Evolutionary conservation across 2,329 filamentous ascomycete genomes (phyloP).

Genomic region (Penicillium sp.): DNA sequence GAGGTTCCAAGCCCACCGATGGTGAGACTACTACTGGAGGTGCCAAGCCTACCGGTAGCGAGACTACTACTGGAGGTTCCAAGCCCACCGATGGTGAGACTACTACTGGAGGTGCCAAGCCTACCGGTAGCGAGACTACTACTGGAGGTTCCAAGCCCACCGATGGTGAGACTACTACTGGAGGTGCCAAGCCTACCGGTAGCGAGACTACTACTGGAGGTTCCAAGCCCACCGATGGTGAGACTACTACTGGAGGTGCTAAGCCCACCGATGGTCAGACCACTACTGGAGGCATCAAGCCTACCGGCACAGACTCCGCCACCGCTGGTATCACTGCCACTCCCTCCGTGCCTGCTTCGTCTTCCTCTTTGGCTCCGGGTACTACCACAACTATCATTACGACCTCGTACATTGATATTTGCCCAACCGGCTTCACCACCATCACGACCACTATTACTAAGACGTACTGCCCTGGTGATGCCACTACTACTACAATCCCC

Average conservation of each 20-base stretch:
- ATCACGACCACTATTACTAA: slow-evolving; percentile 41
- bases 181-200: neutral
- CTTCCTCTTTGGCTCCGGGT: slow-evolving; percentile 18
- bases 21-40: too few species aligned
- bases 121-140: neutral
- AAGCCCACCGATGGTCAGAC: neutral
- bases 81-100: neutral
- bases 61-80: neutral
- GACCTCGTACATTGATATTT: slow-evolving; percentile 44
- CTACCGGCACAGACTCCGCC: slow-evolving; percentile 9
- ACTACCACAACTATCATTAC: slow-evolving; percentile 39
- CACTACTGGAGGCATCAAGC: neutral
- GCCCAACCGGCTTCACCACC: slow-evolving; percentile 44
- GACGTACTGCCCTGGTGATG: slow-evolving; percentile 36
- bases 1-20: too few species aligned
- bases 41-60: too few species aligned
- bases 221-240: neutral
- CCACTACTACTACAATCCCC: slow-evolving; percentile 29
- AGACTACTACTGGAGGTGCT: neutral
- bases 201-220: neutral
- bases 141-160: neutral
- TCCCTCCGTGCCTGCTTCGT: slow-evolving; percentile 14
- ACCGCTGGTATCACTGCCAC: slow-evolving; percentile 7
- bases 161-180: neutral
- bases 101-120: neutral